Percentiles rank a stretch among this genome's conserved stretches.
phyloP scores from a whole-genome alignment of 805 yeast genomes.

The Zygosaccharomyces bailii region DNA sequence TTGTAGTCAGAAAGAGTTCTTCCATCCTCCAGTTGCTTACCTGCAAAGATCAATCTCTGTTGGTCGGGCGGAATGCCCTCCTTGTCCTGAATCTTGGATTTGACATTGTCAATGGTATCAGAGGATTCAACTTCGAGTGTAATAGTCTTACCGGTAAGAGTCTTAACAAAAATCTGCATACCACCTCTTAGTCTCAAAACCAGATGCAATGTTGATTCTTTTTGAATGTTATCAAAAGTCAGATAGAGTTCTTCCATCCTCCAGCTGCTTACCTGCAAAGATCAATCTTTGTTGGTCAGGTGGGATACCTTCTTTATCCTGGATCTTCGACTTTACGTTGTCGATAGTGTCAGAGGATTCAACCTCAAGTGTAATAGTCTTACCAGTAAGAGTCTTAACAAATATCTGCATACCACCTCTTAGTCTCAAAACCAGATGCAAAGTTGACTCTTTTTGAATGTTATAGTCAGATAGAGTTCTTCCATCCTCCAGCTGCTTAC shows the following conservation, averaged over 20 bases:
- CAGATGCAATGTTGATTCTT: constrained; percentile 84
- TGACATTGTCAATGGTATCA: constrained; percentile 91
- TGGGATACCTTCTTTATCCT: constrained; percentile 95
- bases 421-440: constrained; percentile 66
- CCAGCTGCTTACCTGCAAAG: constrained; percentile 95
- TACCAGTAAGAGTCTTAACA: constrained; percentile 86
- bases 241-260: constrained; percentile 91
- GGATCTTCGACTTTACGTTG: constrained; percentile 92
- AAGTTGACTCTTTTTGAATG: constrained; percentile 65
- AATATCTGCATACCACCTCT: constrained; percentile 85
- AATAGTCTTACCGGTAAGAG: constrained; percentile 96
- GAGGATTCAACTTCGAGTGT: constrained; percentile 93
- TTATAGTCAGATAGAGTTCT: constrained; percentile 69
- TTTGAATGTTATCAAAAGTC: constrained; percentile 96
- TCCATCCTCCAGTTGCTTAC: constrained; percentile 70
- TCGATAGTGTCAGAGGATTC: constrained; percentile 95
- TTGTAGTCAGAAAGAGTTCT: constrained; percentile 70
- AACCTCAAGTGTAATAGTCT: constrained; percentile 80
- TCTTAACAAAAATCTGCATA: constrained; percentile 94
- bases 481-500: constrained; percentile 67
- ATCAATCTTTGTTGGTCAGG: constrained; percentile 95
- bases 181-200: constrained; percentile 87
- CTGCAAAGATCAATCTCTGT: constrained; percentile 66
- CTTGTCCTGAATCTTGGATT: constrained; percentile 69
- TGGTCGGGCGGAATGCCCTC: constrained; percentile 74